Evolutionary conservation across 495 filamentous ascomycete species (phyloP).

Genomic region (Penicillium ochrochloron): DNA sequence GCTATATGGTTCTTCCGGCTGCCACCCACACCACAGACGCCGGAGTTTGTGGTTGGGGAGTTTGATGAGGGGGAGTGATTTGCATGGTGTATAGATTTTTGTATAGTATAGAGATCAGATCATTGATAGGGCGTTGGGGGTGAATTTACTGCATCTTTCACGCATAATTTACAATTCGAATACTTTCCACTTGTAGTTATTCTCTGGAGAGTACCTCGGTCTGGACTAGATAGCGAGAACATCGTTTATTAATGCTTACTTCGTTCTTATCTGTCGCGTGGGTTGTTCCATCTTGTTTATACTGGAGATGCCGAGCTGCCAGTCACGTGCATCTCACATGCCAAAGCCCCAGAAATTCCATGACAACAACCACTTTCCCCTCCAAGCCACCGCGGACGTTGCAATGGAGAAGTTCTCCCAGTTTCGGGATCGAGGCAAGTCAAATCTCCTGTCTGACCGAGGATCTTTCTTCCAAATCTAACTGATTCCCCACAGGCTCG

Average conservation of each 20-base stretch:
- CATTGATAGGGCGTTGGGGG: slow-evolving; percentile 9
- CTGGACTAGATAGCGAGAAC: background rate
- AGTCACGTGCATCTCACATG: slow-evolving; percentile 31
- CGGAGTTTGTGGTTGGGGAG: slow-evolving; percentile 34
- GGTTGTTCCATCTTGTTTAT: background rate
- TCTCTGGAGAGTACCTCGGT: too few species aligned
- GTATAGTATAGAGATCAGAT: slow-evolving; percentile 23
- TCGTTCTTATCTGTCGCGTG: background rate
- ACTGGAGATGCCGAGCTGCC: background rate
- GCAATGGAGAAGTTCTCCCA: slow-evolving; percentile 97
- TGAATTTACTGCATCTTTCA: slow-evolving; percentile 2
- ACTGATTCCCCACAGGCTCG: slow-evolving; percentile 64
- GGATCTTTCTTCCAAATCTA: background rate
- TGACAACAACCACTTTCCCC: background rate
- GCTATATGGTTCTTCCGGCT: slow-evolving; percentile 46
- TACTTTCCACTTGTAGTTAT: too few species aligned
- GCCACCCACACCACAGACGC: slow-evolving; percentile 27
- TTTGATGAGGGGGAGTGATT: slow-evolving; percentile 25
- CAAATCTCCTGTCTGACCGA: background rate
- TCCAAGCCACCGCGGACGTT: background rate
- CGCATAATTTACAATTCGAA: too few species aligned
- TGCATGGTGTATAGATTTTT: slow-evolving; percentile 14
- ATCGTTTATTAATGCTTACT: too few species aligned
- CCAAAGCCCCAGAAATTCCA: slow-evolving; percentile 13
- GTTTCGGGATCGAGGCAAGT: slow-evolving; percentile 87